Conservation (phyloP, 306 rosid species). For the Cucurbita pepo region DNA sequence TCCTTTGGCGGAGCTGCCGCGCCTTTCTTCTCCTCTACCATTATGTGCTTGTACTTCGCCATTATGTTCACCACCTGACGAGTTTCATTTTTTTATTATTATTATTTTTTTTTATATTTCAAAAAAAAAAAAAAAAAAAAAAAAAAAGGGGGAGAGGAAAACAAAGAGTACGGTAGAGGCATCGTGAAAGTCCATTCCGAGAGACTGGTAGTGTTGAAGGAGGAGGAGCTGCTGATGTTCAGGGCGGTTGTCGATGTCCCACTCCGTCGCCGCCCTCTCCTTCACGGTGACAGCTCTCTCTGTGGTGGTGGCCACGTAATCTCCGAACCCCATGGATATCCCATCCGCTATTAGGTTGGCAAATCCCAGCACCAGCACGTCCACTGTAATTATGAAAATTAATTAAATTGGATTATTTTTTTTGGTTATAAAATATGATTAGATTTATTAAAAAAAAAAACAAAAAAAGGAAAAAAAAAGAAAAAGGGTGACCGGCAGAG, state of each 20-base stretch:
- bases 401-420: too few species aligned
- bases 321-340: conserved; percentile 71
- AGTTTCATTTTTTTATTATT: too few species aligned
- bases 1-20: conserved; percentile 20
- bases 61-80: conserved; percentile 44
- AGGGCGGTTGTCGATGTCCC: conserved; percentile 33
- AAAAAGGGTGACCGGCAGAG: conserved; percentile 13
- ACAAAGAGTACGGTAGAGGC: conserved; percentile 21
- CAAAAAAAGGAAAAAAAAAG: too few species aligned
- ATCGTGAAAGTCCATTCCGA: conserved; percentile 38
- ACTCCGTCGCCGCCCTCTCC: conserved; percentile 28
- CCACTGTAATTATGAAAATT: not conserved
- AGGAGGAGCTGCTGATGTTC: conserved; percentile 20
- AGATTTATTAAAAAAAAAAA: too few species aligned
- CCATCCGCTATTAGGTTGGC: conserved; percentile 59
- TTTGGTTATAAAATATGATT: too few species aligned
- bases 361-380: not conserved
- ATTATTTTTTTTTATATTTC: too few species aligned
- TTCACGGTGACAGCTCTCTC: conserved; percentile 27
- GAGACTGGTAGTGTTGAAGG: conserved; percentile 26
- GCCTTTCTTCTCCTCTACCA: conserved; percentile 41
- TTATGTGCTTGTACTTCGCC: conserved; percentile 34
- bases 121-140: too few species aligned
- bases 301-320: conserved; percentile 28
- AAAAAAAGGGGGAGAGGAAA: not conserved